A percentile compares a stretch with the other conserved stretches of the same genome.
phyloP scores from a whole-genome alignment of 257 asterid genomes.

The Solanum neorickii region DNA sequence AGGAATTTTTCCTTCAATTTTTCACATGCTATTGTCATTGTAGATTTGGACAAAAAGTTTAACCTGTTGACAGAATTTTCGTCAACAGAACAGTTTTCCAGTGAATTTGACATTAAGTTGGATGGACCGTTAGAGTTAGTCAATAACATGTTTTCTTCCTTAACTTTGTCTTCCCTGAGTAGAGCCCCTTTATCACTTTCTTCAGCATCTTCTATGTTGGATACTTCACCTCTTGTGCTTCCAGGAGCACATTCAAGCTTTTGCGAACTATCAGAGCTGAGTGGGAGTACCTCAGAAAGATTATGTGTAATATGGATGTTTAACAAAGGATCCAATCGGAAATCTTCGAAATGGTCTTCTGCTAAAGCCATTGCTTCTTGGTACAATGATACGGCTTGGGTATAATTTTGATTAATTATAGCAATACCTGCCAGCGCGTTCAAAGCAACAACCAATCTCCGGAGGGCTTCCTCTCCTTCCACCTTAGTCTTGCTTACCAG shows the following conservation, averaged over 20 bases:
- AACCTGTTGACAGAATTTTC: constrained; percentile 9
- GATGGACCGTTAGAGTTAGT: constrained; percentile 19
- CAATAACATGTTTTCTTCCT: constrained; percentile 12
- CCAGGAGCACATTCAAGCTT: constrained; percentile 15
- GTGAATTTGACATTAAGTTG: constrained; percentile 12
- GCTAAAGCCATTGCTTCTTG: constrained; percentile 72
- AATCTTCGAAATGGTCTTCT: constrained; percentile 66
- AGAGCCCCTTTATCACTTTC: constrained; percentile 14
- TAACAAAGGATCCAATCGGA: constrained; percentile 90
- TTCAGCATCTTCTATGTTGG: constrained; percentile 13
- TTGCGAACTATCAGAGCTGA: constrained; percentile 16
- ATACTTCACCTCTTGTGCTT: constrained; percentile 15
- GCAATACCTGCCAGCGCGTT: constrained; percentile 97
- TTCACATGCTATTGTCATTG: constrained; percentile 45
- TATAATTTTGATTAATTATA: constrained; percentile 61
- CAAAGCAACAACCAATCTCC: constrained; percentile 77
- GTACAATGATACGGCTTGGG: constrained; percentile 61
- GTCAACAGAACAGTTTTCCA: constrained; percentile 13
- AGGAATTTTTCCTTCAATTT: constrained; percentile 62
- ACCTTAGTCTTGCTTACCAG: constrained; percentile 84
- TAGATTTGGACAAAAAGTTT: constrained; percentile 11
- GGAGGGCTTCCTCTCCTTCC: constrained; percentile 94
- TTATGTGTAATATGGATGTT: constrained; percentile 85
- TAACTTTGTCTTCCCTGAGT: constrained; percentile 17
- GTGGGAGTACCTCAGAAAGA: constrained; percentile 61